Conservation (phyloP, 148 eudicot species). For the Silene uniflora region DNA sequence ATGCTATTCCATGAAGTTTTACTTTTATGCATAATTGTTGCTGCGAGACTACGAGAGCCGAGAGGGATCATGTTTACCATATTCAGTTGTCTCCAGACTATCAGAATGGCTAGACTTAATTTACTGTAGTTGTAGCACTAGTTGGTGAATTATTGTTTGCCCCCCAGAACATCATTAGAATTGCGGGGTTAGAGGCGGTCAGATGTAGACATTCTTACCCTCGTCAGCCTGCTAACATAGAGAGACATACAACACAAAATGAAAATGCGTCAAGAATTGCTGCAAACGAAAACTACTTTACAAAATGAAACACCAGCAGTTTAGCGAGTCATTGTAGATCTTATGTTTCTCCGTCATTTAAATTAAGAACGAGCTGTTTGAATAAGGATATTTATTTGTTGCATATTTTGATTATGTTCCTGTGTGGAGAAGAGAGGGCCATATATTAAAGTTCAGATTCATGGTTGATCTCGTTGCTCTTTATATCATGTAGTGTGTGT, state of each 20-base stretch:
- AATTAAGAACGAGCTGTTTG: not conserved
- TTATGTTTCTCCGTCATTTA: not conserved
- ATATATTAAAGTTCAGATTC: not conserved
- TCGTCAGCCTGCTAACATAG: no score
- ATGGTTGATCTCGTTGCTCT: not conserved
- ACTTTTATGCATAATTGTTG: not conserved
- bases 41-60: no score
- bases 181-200: not conserved
- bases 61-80: not conserved
- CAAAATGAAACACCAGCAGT: no score
- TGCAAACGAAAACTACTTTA: no score
- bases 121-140: not conserved
- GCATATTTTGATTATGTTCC: constrained; percentile 14
- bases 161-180: not conserved
- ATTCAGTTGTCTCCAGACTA: not conserved
- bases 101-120: not conserved
- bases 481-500: not conserved
- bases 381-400: not conserved
- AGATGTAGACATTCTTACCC: no score
- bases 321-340: not conserved
- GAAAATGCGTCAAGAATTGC: not conserved
- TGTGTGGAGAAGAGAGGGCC: constrained; percentile 10
- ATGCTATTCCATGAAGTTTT: not conserved
- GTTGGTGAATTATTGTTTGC: not conserved
- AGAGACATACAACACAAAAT: not conserved